These are phyloP conservation scores for Corymbia calophylla DNA, from an alignment of 441 rosid species.

Conservation along the genomic window DNA sequence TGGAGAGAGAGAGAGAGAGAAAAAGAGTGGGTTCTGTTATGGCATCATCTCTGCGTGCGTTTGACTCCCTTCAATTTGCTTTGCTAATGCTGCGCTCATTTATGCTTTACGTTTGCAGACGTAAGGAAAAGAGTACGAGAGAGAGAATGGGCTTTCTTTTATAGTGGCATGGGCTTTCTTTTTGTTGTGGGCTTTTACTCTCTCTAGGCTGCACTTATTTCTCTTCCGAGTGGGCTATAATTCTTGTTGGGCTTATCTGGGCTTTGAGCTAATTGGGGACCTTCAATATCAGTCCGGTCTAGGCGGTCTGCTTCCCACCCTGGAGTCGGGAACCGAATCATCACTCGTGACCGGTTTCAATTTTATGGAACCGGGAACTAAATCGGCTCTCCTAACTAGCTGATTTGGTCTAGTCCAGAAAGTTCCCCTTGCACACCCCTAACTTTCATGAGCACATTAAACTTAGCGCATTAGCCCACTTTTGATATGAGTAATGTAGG, in stretches of 20 bases:
- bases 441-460: background rate
- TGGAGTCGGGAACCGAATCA: fast-evolving
- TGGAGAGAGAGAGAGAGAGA: too few relatives aligned
- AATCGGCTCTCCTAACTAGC: too few relatives aligned
- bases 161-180: background rate
- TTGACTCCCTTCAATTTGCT: background rate
- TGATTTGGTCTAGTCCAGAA: too few relatives aligned
- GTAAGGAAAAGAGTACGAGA: background rate
- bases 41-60: fast-evolving
- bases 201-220: background rate
- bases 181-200: background rate
- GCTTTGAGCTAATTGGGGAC: background rate
- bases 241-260: fast-evolving
- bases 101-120: background rate
- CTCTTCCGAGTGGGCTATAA: background rate
- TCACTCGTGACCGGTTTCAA: background rate
- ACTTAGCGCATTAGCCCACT: background rate
- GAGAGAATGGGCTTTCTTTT: too few relatives aligned
- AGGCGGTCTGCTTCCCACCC: background rate
- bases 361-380: too few relatives aligned
- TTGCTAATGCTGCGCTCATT: background rate
- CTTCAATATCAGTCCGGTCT: fast-evolving
- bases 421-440: background rate
- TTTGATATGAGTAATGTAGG: background rate
- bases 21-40: fast-evolving